These are phyloP conservation scores for Termitomyces sp. DNA, from an alignment of 768 basidiomycete genomes.

Conservation along the genomic window DNA sequence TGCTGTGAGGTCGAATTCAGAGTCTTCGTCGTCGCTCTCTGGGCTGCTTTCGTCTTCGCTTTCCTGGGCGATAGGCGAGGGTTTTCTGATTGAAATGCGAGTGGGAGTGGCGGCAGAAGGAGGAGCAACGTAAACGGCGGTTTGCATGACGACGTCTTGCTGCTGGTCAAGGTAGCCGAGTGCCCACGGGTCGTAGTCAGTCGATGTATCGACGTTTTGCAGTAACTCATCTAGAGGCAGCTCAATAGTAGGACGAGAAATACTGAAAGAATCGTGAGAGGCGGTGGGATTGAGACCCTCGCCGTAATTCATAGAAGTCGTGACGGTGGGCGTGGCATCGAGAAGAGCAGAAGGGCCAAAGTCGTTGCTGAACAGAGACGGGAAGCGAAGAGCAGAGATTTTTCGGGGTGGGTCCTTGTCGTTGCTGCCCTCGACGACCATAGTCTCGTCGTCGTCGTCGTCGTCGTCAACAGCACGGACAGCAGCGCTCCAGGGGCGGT, in stretches of 20 bases:
- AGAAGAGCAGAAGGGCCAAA: conserved; percentile 78
- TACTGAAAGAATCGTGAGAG: conserved; percentile 48
- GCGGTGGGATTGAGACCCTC: conserved; percentile 55
- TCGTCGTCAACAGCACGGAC: conserved; percentile 13
- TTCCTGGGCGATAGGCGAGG: conserved; percentile 16
- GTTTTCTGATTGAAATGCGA: background rate
- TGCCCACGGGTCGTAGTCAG: conserved; percentile 15
- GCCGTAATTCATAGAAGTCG: conserved; percentile 69
- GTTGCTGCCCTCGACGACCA: conserved; percentile 17
- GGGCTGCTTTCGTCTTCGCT: conserved; percentile 27
- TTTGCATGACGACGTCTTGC: conserved; percentile 26
- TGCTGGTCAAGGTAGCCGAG: conserved; percentile 6
- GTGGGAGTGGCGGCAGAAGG: too few species aligned
- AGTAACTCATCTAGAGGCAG: conserved; percentile 82
- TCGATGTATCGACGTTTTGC: conserved; percentile 33
- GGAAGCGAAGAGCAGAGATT: conserved; percentile 49
- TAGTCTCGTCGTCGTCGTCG: conserved; percentile 8
- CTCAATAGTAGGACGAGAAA: conserved; percentile 77
- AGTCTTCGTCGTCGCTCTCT: conserved; percentile 31
- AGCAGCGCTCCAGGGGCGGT: conserved; percentile 30
- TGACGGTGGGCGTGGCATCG: conserved; percentile 59
- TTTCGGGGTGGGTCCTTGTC: conserved; percentile 33
- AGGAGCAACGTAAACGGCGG: background rate
- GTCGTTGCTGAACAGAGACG: conserved; percentile 64
- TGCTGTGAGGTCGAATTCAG: conserved; percentile 24